phyloP scores from a whole-genome alignment of 768 basidiomycete genomes.

The Tulasnella sp. region DNA sequence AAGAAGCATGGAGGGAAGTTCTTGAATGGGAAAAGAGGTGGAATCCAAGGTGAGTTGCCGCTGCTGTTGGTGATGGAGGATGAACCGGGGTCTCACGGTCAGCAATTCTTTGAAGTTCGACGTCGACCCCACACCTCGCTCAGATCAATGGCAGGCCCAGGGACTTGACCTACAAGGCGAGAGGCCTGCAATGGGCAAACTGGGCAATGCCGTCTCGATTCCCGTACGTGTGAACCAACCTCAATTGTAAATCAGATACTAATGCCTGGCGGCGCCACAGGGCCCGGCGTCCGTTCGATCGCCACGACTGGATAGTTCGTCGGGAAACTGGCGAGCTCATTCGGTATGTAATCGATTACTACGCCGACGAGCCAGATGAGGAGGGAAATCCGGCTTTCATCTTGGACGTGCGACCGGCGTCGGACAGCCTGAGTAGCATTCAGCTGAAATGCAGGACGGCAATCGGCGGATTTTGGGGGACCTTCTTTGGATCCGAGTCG shows the following conservation, averaged over 20 bases:
- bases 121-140: conserved; percentile 50
- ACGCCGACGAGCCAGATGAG: conserved; percentile 81
- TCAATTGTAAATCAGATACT: not conserved
- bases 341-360: conserved; percentile 97
- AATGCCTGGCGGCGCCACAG: conserved; percentile 42
- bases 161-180: conserved; percentile 88
- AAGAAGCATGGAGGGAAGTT: no score
- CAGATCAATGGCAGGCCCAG: conserved; percentile 86
- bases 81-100: no score
- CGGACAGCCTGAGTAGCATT: conserved; percentile 75
- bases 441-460: not conserved
- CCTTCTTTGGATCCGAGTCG: not conserved
- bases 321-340: conserved; percentile 79
- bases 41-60: no score
- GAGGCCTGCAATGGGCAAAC: conserved; percentile 77
- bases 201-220: conserved; percentile 84
- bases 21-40: no score
- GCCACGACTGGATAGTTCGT: conserved; percentile 94
- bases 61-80: no score
- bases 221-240: conserved; percentile 53
- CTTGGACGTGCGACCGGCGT: conserved; percentile 88
- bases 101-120: no score
- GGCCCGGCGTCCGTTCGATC: conserved; percentile 88
- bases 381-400: conserved; percentile 94
- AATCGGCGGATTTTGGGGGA: not conserved